Evolutionary conservation across 1,284 basidiomycete genomes (phyloP).

Genomic region (Ceratobasidium theobromae): DNA sequence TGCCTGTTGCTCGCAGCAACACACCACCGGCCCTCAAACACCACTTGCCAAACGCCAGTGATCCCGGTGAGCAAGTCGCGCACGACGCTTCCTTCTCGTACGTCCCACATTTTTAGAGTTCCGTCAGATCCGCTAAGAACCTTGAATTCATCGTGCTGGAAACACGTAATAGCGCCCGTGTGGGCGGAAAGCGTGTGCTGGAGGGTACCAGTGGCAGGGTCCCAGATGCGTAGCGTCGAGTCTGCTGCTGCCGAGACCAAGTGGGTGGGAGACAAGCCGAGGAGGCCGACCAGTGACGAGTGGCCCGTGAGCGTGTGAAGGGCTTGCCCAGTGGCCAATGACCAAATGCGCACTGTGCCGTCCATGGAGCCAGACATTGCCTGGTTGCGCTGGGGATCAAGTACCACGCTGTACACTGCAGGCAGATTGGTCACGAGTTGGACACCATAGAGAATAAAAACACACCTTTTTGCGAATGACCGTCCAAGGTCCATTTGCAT

Average conservation of each 20-base stretch:
- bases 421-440: slow-evolving; percentile 20
- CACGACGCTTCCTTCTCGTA: slow-evolving; percentile 78
- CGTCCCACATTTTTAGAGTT: slow-evolving; percentile 96
- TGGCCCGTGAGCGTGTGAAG: slow-evolving; percentile 81
- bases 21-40: slow-evolving; percentile 88
- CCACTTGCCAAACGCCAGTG: slow-evolving; percentile 93
- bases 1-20: slow-evolving; percentile 87
- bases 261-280: slow-evolving; percentile 82
- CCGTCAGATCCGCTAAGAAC: slow-evolving; percentile 92
- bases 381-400: slow-evolving; percentile 80
- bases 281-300: slow-evolving; percentile 83
- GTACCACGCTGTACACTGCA: slow-evolving; percentile 86
- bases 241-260: slow-evolving; percentile 94
- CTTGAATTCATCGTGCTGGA: slow-evolving; percentile 96
- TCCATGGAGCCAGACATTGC: slow-evolving; percentile 97
- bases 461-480: slow-evolving; percentile 89
- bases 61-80: slow-evolving; percentile 86
- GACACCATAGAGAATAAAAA: not conserved
- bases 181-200: slow-evolving; percentile 82
- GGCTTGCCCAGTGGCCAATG: slow-evolving; percentile 75
- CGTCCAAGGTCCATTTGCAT: slow-evolving; percentile 76
- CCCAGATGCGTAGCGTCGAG: slow-evolving; percentile 89
- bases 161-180: slow-evolving; percentile 93
- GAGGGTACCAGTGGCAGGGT: slow-evolving; percentile 77
- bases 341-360: slow-evolving; percentile 92